These are phyloP conservation scores for Populus nigra DNA, from an alignment of 345 rosid genomes.

Conservation along the genomic window DNA sequence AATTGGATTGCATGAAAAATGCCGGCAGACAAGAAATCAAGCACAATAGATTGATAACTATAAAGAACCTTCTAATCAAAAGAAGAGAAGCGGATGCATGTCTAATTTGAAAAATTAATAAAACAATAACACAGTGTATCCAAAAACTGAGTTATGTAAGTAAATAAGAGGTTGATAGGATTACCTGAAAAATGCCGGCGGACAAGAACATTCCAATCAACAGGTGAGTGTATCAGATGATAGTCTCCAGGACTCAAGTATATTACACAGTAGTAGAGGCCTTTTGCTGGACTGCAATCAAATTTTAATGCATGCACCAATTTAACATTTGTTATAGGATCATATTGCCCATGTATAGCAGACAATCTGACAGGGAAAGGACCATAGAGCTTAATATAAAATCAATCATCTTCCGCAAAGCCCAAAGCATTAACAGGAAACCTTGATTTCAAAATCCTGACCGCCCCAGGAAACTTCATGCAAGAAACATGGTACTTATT, in stretches of 20 bases:
- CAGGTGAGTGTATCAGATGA: constrained; percentile 93
- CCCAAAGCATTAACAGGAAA: neutral
- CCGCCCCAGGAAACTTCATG: too few species aligned
- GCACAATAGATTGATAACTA: neutral
- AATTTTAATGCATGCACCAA: neutral
- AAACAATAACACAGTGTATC: neutral
- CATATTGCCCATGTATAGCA: neutral
- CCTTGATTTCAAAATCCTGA: neutral
- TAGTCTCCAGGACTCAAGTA: constrained; percentile 90
- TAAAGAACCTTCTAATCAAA: neutral
- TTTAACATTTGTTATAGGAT: neutral
- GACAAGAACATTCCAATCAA: constrained; percentile 75
- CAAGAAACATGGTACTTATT: neutral
- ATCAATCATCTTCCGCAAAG: neutral
- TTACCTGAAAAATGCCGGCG: constrained; percentile 94
- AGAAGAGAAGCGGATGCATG: neutral
- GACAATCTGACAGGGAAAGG: neutral
- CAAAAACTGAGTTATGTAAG: neutral
- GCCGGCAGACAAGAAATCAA: constrained; percentile 59
- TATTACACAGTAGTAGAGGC: constrained; percentile 92
- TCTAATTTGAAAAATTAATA: constrained; percentile 49
- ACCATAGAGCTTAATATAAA: neutral
- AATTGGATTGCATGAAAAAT: constrained; percentile 66
- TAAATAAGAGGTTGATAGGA: neutral
- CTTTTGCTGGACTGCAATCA: constrained; percentile 69